Evolutionary conservation across 352 stramenopile species (phyloP).

Genomic region (Lagenidium sp.): DNA sequence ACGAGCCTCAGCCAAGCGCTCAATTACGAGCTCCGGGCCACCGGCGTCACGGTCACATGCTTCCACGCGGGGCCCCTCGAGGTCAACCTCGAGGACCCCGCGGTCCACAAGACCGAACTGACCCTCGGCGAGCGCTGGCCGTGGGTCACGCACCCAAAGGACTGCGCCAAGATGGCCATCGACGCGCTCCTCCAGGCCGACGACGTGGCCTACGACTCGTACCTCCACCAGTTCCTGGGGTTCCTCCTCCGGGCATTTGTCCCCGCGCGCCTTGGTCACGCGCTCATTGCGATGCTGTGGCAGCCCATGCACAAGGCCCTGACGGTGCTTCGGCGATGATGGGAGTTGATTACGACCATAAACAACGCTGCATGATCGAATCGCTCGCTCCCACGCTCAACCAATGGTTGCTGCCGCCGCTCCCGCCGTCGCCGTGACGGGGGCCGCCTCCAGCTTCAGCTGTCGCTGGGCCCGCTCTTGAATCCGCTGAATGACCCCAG

Average conservation of each 20-base stretch:
- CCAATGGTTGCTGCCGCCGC: too few species aligned
- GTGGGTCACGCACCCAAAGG: conserved; percentile 24
- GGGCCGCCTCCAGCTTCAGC: too few species aligned
- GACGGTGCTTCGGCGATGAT: neutral
- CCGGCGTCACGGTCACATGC: conserved; percentile 72
- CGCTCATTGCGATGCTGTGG: conserved; percentile 26
- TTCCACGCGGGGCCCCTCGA: conserved; percentile 57
- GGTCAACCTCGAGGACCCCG: conserved; percentile 48
- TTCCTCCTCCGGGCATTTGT: conserved; percentile 24
- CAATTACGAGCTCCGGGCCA: conserved; percentile 68
- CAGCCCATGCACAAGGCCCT: conserved; percentile 18
- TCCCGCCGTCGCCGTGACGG: too few species aligned
- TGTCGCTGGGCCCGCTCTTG: too few species aligned
- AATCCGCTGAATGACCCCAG: too few species aligned
- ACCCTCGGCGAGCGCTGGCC: conserved; percentile 28
- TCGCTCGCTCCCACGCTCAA: too few species aligned
- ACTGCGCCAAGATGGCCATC: conserved; percentile 29
- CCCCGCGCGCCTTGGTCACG: conserved; percentile 24
- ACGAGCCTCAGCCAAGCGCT: conserved; percentile 64
- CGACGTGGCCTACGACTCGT: conserved; percentile 38
- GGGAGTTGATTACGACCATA: too few species aligned
- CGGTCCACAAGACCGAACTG: conserved; percentile 27
- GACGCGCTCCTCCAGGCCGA: conserved; percentile 49
- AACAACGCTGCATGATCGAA: too few species aligned
- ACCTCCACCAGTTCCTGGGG: conserved; percentile 24